Percentiles rank a stretch among this genome's conserved stretches.
Evolutionary conservation across 192 early-diverging fungal genomes (phyloP).

Genomic region (Chytriomyces sp.): DNA sequence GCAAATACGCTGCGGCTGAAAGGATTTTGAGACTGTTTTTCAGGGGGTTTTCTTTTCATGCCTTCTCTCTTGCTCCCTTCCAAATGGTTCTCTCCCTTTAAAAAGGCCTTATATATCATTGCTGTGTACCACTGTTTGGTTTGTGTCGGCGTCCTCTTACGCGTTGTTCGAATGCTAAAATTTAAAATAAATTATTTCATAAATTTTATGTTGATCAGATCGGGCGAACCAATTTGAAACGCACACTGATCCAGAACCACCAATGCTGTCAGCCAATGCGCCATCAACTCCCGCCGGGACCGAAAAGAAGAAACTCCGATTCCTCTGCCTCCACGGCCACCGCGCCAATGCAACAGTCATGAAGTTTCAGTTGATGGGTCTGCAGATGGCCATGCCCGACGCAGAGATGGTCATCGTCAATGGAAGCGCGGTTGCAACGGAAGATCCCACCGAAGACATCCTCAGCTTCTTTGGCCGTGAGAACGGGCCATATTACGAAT

Average conservation of each 20-base stretch:
- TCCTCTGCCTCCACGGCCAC: conserved; percentile 4
- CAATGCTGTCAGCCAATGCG: too few relatives aligned
- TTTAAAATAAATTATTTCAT: too few relatives aligned
- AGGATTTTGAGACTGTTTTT: conserved; percentile 9
- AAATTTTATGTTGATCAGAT: too few relatives aligned
- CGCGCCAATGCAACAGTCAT: conserved; percentile 3
- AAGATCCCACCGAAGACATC: not conserved
- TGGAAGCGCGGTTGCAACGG: not conserved
- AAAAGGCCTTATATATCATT: too few relatives aligned
- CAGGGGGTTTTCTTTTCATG: conserved; percentile 1
- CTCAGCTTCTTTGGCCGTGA: not conserved
- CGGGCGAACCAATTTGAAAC: too few relatives aligned
- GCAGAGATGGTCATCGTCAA: not conserved
- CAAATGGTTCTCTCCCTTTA: too few relatives aligned
- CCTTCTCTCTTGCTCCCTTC: too few relatives aligned
- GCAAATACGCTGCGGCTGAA: conserved; percentile 9
- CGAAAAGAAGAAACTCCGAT: not conserved
- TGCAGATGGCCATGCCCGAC: not conserved
- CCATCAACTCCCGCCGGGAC: too few relatives aligned
- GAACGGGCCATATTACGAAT: not conserved
- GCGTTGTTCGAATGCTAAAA: too few relatives aligned
- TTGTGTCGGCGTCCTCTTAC: too few relatives aligned
- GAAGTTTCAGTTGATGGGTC: not conserved
- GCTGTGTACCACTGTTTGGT: too few relatives aligned
- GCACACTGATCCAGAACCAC: too few relatives aligned